Conservation (phyloP, 306 rosid genomes). For the Fragaria iinumae region DNA sequence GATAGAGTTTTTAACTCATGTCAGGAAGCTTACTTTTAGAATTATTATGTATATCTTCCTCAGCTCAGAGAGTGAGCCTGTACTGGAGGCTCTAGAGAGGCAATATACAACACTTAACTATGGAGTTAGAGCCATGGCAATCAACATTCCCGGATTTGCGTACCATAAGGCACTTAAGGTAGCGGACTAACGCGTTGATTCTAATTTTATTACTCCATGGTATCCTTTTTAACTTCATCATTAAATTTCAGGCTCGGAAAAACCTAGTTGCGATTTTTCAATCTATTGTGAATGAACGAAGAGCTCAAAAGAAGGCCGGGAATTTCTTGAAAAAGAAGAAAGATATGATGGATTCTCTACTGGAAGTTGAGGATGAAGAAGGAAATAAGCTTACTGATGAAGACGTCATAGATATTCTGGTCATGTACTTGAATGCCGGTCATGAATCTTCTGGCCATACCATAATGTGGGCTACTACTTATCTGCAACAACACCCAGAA, state of each 20-base stretch:
- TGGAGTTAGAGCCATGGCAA: constrained; percentile 86
- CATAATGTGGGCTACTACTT: constrained; percentile 76
- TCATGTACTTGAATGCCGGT: constrained; percentile 95
- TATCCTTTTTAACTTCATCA: neutral
- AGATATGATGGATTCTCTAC: constrained; percentile 87
- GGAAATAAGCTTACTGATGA: constrained; percentile 66
- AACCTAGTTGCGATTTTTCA: constrained; percentile 61
- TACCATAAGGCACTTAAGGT: constrained; percentile 79
- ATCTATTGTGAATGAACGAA: constrained; percentile 61
- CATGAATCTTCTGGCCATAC: constrained; percentile 95
- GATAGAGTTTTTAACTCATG: constrained; percentile 66
- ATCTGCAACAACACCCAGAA: constrained; percentile 59
- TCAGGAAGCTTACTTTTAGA: constrained; percentile 68
- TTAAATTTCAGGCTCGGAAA: constrained; percentile 60
- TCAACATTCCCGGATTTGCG: constrained; percentile 86
- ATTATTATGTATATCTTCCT: constrained; percentile 83
- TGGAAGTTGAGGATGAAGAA: constrained; percentile 76
- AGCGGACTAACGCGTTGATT: neutral
- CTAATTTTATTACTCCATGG: neutral
- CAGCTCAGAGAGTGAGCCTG: constrained; percentile 62
- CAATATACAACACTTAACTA: constrained; percentile 72
- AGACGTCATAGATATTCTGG: constrained; percentile 65
- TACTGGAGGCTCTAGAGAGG: constrained; percentile 69
- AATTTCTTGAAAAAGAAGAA: constrained; percentile 21
- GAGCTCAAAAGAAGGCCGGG: constrained; percentile 29